Percentiles rank a stretch among this genome's conserved stretches.
These are phyloP conservation scores for Achaetomiella virescens DNA, from an alignment of 495 filamentous ascomycete species.

Conservation along the genomic window DNA sequence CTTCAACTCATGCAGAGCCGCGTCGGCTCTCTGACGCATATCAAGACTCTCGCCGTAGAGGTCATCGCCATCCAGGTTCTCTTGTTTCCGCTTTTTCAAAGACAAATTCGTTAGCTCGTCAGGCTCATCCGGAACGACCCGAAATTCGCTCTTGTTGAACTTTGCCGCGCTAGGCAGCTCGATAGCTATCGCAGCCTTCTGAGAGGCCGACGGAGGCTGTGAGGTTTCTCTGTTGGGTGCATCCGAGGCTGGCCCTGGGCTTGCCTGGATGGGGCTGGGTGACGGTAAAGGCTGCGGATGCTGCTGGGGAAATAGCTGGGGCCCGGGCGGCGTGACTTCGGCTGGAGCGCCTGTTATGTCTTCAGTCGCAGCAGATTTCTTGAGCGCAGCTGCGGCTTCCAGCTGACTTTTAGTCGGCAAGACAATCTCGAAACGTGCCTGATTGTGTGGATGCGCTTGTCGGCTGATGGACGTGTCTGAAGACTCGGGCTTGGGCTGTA, in stretches of 20 bases:
- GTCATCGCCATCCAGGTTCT: slow-evolving; percentile 39
- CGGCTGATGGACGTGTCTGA: slow-evolving; percentile 12
- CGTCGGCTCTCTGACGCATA: slow-evolving; percentile 74
- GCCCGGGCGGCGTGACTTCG: not conserved
- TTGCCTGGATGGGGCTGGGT: not conserved
- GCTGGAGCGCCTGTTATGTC: not conserved
- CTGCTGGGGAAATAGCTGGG: not conserved
- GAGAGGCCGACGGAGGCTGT: slow-evolving; percentile 14
- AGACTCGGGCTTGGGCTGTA: slow-evolving; percentile 17
- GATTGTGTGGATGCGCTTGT: slow-evolving; percentile 24
- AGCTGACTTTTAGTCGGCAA: slow-evolving; percentile 31
- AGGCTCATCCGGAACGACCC: slow-evolving; percentile 35
- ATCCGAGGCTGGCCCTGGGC: not conserved
- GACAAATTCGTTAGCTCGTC: slow-evolving; percentile 38
- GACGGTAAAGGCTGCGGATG: not conserved
- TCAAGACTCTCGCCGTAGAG: slow-evolving; percentile 50
- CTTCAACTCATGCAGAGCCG: slow-evolving; percentile 59
- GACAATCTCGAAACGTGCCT: slow-evolving; percentile 27
- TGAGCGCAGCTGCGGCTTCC: slow-evolving; percentile 13
- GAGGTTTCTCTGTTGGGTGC: not conserved
- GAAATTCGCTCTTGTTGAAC: slow-evolving; percentile 38
- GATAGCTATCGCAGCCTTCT: slow-evolving; percentile 27
- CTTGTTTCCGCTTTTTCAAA: slow-evolving; percentile 32
- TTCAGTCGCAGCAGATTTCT: not conserved
- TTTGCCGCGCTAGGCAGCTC: slow-evolving; percentile 30